Percentiles rank a stretch among this genome's conserved stretches.
Evolutionary conservation across 805 yeast genomes (phyloP).

Genomic region (Lipomyces chichibuensis): DNA sequence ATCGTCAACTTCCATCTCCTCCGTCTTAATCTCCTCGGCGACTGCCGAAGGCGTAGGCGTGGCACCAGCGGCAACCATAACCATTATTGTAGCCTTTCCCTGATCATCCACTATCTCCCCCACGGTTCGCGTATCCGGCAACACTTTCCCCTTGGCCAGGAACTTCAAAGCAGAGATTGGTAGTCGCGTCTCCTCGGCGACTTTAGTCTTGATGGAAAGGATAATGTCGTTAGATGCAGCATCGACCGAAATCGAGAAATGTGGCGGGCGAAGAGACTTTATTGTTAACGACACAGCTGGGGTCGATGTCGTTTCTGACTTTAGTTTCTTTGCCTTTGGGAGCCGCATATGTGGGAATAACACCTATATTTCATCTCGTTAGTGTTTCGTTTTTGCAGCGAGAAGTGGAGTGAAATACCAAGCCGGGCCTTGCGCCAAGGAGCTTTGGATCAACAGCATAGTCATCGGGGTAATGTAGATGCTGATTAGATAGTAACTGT

Average conservation of each 20-base stretch:
- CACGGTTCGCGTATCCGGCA: constrained; percentile 26
- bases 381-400: not conserved
- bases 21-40: constrained; percentile 1
- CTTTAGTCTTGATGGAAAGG: constrained; percentile 15
- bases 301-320: not conserved
- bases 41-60: constrained; percentile 12
- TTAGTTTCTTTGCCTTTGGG: constrained; percentile 15
- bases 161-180: constrained; percentile 18
- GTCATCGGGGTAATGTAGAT: constrained; percentile 24
- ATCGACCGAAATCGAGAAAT: constrained; percentile 17
- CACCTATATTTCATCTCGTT: constrained; percentile 13
- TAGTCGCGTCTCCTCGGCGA: constrained; percentile 14
- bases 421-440: constrained; percentile 14
- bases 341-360: constrained; percentile 25
- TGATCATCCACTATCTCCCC: constrained; percentile 27
- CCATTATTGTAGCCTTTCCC: constrained; percentile 29
- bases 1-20: not conserved
- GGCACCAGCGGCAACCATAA: constrained; percentile 27
- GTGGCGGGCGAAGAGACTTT: constrained; percentile 33
- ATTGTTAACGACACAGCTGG: constrained; percentile 8
- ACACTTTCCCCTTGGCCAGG: constrained; percentile 29
- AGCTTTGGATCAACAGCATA: constrained; percentile 15
- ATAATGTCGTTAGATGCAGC: constrained; percentile 23
- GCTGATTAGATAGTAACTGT: constrained; percentile 23
- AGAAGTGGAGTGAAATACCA: constrained; percentile 8